Evolutionary conservation across 1,139 yeast genomes (phyloP).

Genomic region (Lodderomyces beijingensis): DNA sequence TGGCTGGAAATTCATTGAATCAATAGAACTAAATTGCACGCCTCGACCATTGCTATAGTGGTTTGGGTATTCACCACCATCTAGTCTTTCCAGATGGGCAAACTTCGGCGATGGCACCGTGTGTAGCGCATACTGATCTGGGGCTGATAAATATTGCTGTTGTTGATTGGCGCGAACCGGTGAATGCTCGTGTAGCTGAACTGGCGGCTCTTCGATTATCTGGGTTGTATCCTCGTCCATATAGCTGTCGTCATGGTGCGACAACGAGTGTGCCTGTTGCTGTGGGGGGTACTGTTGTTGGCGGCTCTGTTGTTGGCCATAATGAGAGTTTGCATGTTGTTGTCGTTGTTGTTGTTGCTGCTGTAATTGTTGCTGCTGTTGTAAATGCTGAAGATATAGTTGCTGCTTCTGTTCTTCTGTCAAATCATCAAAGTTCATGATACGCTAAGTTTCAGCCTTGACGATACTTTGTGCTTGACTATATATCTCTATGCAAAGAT

Average conservation of each 20-base stretch:
- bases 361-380: slow-evolving; percentile 16
- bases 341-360: slow-evolving; percentile 12
- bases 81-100: slow-evolving; percentile 7
- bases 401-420: slow-evolving; percentile 34
- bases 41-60: slow-evolving; percentile 4
- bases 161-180: slow-evolving; percentile 16
- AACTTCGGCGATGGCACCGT: slow-evolving; percentile 12
- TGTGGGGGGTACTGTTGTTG: slow-evolving; percentile 11
- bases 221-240: slow-evolving; percentile 41
- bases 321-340: slow-evolving; percentile 10
- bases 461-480: too few species aligned
- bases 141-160: slow-evolving; percentile 7
- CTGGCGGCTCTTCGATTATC: slow-evolving; percentile 18
- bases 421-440: slow-evolving; percentile 30
- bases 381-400: slow-evolving; percentile 22
- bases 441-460: too few species aligned
- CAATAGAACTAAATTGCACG: slow-evolving; percentile 35
- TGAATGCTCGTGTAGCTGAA: slow-evolving; percentile 12
- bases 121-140: neutral
- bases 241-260: slow-evolving; percentile 27
- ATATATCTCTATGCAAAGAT: too few species aligned
- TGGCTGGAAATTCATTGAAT: slow-evolving; percentile 36
- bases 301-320: slow-evolving; percentile 12
- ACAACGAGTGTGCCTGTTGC: slow-evolving; percentile 4
- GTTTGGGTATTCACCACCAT: slow-evolving; percentile 2